These are phyloP conservation scores for Solanum bukasovii DNA, from an alignment of 257 asterid genomes.

Conservation along the genomic window DNA sequence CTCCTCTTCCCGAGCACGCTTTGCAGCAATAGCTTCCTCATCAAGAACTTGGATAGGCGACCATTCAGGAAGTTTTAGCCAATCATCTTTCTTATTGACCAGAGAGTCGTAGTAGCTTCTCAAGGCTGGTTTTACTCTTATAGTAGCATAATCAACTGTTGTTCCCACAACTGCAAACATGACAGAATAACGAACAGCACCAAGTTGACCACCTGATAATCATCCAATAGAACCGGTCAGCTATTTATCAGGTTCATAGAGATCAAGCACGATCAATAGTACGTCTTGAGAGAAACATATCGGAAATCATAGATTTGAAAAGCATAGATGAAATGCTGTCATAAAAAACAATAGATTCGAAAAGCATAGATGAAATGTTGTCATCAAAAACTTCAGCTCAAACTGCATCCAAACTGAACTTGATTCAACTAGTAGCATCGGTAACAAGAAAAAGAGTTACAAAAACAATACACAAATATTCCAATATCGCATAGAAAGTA, in stretches of 20 bases:
- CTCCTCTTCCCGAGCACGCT: conserved; percentile 61
- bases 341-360: neutral
- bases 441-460: neutral
- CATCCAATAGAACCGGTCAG: neutral
- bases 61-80: conserved; percentile 84
- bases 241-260: neutral
- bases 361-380: neutral
- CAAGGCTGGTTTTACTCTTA: conserved; percentile 41
- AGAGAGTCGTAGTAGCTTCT: conserved; percentile 17
- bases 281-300: neutral
- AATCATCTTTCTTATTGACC: conserved; percentile 25
- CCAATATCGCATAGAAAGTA: neutral
- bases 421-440: neutral
- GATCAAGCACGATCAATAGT: neutral
- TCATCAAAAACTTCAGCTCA: neutral
- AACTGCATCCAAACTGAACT: neutral
- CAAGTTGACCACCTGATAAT: conserved; percentile 55
- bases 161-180: conserved; percentile 82
- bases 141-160: conserved; percentile 55
- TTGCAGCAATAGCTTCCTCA: conserved; percentile 86
- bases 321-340: neutral
- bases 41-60: conserved; percentile 80
- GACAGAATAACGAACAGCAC: conserved; percentile 68
- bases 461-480: neutral
- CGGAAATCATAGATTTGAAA: neutral